phyloP scores from a whole-genome alignment of 2,329 filamentous ascomycete genomes.

The Metarhizium album region DNA sequence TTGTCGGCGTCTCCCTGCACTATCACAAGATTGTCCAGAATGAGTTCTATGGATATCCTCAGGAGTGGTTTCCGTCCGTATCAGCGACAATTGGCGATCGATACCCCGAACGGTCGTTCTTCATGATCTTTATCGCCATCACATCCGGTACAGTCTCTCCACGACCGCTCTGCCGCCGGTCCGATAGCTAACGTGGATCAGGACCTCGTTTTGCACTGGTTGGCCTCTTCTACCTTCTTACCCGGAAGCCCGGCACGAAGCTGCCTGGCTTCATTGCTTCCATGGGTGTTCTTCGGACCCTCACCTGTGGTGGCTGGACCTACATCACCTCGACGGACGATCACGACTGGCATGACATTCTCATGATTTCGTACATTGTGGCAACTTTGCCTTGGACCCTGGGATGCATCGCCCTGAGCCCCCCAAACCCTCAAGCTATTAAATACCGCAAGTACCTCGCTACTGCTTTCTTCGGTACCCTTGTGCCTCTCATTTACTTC shows the following conservation, averaged over 20 bases:
- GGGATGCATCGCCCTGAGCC: slow-evolving; percentile 80
- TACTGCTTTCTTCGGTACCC: slow-evolving; percentile 75
- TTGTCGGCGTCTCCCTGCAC: slow-evolving; percentile 73
- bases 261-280: slow-evolving; percentile 74
- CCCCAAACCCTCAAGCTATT: slow-evolving; percentile 69
- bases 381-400: slow-evolving; percentile 91
- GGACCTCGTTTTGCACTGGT: slow-evolving; percentile 87
- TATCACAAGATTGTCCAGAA: slow-evolving; percentile 98
- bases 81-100: slow-evolving; percentile 95
- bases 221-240: slow-evolving; percentile 84
- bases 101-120: slow-evolving; percentile 92
- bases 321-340: slow-evolving; percentile 98
- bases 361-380: slow-evolving; percentile 97
- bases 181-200: slow-evolving; percentile 19
- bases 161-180: not conserved
- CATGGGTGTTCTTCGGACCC: slow-evolving; percentile 74
- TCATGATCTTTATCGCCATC: slow-evolving; percentile 94
- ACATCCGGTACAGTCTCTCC: slow-evolving; percentile 57
- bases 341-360: slow-evolving; percentile 97
- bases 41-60: slow-evolving; percentile 85
- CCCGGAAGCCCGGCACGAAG: slow-evolving; percentile 59
- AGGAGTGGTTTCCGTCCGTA: slow-evolving; percentile 95
- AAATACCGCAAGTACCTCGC: slow-evolving; percentile 84
- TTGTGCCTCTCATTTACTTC: slow-evolving; percentile 87
- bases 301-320: slow-evolving; percentile 96